Evolutionary conservation across 139 green algal species (phyloP).

Genomic region (Micractinium sp.): DNA sequence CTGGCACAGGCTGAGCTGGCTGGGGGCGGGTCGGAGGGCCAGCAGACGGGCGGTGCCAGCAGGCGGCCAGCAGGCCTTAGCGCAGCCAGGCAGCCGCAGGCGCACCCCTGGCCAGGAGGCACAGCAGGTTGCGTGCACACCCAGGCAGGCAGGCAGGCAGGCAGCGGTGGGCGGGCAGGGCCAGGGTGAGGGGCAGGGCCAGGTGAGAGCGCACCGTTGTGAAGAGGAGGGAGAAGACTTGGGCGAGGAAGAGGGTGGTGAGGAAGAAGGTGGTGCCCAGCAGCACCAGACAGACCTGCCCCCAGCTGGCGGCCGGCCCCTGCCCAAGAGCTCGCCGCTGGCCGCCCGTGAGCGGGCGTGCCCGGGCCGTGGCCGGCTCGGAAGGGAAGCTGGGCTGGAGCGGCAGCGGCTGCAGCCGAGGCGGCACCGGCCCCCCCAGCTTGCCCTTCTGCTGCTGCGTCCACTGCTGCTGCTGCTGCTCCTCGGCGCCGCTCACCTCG

Average conservation of each 20-base stretch:
- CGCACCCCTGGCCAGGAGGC: too few relatives aligned
- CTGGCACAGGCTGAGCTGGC: too few relatives aligned
- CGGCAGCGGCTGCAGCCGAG: not conserved
- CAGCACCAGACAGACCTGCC: not conserved
- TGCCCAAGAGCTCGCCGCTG: not conserved
- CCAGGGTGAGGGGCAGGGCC: too few relatives aligned
- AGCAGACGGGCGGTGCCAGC: too few relatives aligned
- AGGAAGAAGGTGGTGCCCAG: constrained; percentile 2
- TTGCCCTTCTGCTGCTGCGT: not conserved
- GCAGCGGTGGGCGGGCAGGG: not conserved
- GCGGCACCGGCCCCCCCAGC: not conserved
- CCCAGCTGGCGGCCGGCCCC: not conserved
- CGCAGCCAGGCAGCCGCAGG: not conserved
- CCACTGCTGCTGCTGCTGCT: not conserved
- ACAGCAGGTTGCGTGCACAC: not conserved
- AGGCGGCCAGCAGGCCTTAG: too few relatives aligned
- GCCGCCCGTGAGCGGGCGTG: not conserved
- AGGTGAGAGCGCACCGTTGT: not conserved
- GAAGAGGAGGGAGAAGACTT: constrained; percentile 29
- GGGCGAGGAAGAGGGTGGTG: constrained; percentile 9
- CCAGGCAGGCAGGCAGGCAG: not conserved
- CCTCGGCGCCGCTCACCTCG: not conserved
- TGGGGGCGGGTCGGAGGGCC: too few relatives aligned
- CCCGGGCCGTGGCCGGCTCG: not conserved
- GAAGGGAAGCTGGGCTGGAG: not conserved